A percentile compares a stretch with the other conserved stretches of the same genome.
Conservation (phyloP, 805 yeast species). For the Suhomyces tanzawaensis region DNA sequence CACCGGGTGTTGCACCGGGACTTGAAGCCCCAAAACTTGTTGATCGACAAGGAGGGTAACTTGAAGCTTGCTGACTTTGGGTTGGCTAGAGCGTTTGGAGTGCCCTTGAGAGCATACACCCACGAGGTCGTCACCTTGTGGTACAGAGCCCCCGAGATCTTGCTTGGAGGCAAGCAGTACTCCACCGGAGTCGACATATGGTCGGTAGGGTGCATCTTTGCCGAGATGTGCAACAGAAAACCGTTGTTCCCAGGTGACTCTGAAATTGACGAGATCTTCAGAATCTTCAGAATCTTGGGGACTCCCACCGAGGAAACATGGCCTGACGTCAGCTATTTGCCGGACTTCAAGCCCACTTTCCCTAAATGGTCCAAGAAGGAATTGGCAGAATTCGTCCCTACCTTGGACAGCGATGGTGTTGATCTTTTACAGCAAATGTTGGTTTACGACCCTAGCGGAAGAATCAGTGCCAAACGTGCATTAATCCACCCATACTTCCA, state of each 20-base stretch:
- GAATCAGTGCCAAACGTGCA: slow-evolving; percentile 94
- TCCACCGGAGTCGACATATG: slow-evolving; percentile 99
- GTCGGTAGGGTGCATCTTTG: slow-evolving; percentile 97
- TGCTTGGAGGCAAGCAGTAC: slow-evolving; percentile 94
- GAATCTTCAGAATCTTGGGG: slow-evolving; percentile 88
- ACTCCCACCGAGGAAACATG: slow-evolving; percentile 91
- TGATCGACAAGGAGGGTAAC: slow-evolving; percentile 94
- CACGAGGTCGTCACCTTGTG: slow-evolving; percentile 97
- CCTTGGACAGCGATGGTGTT: slow-evolving; percentile 78
- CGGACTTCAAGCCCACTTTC: slow-evolving; percentile 90
- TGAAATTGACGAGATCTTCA: slow-evolving; percentile 94
- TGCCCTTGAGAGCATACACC: slow-evolving; percentile 93
- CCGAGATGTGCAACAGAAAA: slow-evolving; percentile 95
- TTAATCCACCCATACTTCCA: slow-evolving; percentile 83
- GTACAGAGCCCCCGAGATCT: slow-evolving; percentile 96
- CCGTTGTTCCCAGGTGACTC: slow-evolving; percentile 97
- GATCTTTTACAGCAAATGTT: slow-evolving; percentile 77
- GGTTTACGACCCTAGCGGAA: slow-evolving; percentile 87
- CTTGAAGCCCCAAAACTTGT: slow-evolving; percentile 91
- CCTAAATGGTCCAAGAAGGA: slow-evolving; percentile 84
- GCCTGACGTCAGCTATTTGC: slow-evolving; percentile 91
- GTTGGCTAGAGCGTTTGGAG: slow-evolving; percentile 95
- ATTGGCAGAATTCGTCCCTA: slow-evolving; percentile 70
- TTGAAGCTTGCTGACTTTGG: slow-evolving; percentile 75
- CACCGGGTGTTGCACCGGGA: slow-evolving; percentile 95